phyloP scores from a whole-genome alignment of 2,329 filamentous ascomycete species.

The Phoma sp. region DNA sequence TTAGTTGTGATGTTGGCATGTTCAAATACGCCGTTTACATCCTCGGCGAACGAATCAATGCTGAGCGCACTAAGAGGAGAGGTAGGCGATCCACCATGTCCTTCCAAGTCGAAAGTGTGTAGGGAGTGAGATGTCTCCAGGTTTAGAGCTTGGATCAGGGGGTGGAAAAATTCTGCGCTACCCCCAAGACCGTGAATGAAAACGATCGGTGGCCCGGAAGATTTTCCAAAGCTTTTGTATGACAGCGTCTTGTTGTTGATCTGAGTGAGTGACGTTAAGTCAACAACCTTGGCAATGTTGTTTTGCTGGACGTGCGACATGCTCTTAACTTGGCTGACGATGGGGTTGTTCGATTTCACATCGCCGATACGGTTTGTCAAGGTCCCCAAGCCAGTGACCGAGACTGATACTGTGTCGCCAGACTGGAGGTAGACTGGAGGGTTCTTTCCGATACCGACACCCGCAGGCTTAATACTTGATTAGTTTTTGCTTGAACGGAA shows the following conservation, averaged over 20 bases:
- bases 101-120: slow-evolving; percentile 62
- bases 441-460: slow-evolving; percentile 49
- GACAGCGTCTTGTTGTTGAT: slow-evolving; percentile 53
- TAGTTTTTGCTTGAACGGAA: too few species aligned
- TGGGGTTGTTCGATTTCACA: not conserved
- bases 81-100: slow-evolving; percentile 62
- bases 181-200: slow-evolving; percentile 64
- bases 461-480: slow-evolving; percentile 54
- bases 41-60: slow-evolving; percentile 53
- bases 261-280: slow-evolving; percentile 42
- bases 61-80: slow-evolving; percentile 52
- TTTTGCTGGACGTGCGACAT: slow-evolving; percentile 23
- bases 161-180: slow-evolving; percentile 54
- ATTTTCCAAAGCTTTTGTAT: slow-evolving; percentile 43
- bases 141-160: slow-evolving; percentile 50
- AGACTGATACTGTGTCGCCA: slow-evolving; percentile 31
- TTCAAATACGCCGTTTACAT: slow-evolving; percentile 51
- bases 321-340: too few species aligned
- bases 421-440: slow-evolving; percentile 41
- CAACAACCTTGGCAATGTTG: slow-evolving; percentile 36
- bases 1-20: slow-evolving; percentile 34
- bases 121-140: slow-evolving; percentile 41
- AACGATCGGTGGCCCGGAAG: slow-evolving; percentile 45
- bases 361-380: slow-evolving; percentile 45
- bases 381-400: slow-evolving; percentile 34